Percentiles rank a stretch among this genome's conserved stretches.
These are phyloP conservation scores for Rhodomyrtus psidioides DNA, from an alignment of 441 rosid species.

Conservation along the genomic window DNA sequence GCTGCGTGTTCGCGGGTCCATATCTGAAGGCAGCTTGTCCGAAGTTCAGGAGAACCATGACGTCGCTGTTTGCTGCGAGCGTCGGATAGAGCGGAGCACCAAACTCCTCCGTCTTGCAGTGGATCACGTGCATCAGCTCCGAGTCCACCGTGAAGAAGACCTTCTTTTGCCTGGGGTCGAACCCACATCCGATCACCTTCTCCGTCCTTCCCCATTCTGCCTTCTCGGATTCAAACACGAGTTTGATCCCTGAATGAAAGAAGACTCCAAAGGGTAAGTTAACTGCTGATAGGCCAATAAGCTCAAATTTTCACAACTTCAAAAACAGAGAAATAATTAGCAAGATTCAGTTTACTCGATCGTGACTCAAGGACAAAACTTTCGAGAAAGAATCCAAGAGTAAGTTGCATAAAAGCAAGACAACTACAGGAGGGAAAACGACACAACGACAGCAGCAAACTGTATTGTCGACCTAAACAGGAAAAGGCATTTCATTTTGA, in stretches of 20 bases:
- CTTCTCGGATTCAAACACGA: conserved; percentile 45
- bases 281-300: not conserved
- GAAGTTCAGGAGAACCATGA: conserved; percentile 41
- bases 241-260: conserved; percentile 43
- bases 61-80: conserved; percentile 43
- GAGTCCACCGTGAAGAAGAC: conserved; percentile 58
- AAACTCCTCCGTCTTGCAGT: conserved; percentile 57
- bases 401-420: not conserved
- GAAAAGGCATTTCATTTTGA: not conserved
- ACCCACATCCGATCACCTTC: conserved; percentile 62
- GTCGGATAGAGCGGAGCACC: conserved; percentile 59
- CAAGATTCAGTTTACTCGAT: not conserved
- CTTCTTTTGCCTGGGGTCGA: conserved; percentile 49
- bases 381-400: not conserved
- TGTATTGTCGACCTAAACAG: not conserved
- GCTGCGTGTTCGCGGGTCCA: conserved; percentile 39
- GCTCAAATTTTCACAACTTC: not conserved
- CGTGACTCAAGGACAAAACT: not conserved
- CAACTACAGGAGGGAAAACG: not conserved
- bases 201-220: conserved; percentile 41
- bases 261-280: not conserved
- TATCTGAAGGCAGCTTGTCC: conserved; percentile 53
- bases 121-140: conserved; percentile 40
- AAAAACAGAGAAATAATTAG: not conserved
- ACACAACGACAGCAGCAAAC: not conserved